Base-by-base conservation (phyloP, 2,329 filamentous ascomycete genomes). In the Hypoxylon sp. region DNA sequence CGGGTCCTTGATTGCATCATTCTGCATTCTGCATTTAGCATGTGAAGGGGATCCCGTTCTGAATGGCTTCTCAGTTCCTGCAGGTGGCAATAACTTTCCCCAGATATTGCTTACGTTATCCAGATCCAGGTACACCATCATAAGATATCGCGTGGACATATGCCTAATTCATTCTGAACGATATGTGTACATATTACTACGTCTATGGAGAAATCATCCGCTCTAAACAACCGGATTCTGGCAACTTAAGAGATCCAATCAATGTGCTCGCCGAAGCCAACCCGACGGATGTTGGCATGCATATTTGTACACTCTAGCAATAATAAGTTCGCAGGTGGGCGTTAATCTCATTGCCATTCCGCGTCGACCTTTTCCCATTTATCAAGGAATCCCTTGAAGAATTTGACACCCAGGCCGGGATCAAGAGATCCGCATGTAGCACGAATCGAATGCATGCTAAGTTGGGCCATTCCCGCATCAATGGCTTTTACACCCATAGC, bases 391-490 rank as follows among this genome's bases (percentile, higher is more conserved):
- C 91, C 94, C 84, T 93, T 92, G 83, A 97, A 98, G 72, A 94
- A 88, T 81, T 93, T 91, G 17, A 96, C 92, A 3, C 94, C 95
- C 72, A 98, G 82, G 0, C 95, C 95, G 0, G 95, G 95, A 77
- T 98, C 95, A 71, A 94, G 79, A 39, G 88, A 87, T 2, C 95
- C 95, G 0, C 93, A 97, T 0, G 94, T 97, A 0, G 95, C 95
- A 26, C 95, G 87, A 72, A 98, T 92, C 57, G 90, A 93, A 80
- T 98, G 95, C 95, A 98, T 98, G 77, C 92, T 95, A 74, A 98
- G 81, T 82, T 98, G 95, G 4, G 94, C 91, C 75, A 98, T 91
- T 13, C 95, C 95, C 0, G 93, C 94, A 78, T 98, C 95, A 53
- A 96, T 92, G 0, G 93, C 89, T 56, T 93, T 84, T 65, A 97